phyloP scores from a whole-genome alignment of 1,139 yeast species.

The Hansenula lynferdii region DNA sequence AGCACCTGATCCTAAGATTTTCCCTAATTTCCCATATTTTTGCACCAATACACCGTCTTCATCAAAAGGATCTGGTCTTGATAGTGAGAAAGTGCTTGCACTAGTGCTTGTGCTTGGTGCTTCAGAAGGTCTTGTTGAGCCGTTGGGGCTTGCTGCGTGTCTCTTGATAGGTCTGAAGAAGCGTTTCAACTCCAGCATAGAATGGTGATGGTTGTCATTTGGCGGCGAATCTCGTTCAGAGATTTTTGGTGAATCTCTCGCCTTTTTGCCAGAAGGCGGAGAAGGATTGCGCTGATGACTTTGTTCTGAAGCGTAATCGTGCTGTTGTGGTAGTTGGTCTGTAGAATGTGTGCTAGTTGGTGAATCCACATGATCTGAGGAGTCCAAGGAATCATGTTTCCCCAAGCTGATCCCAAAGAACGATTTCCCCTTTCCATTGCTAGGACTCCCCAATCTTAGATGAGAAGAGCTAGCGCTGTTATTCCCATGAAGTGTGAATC shows the following conservation, averaged over 20 bases:
- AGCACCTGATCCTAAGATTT: slow-evolving; percentile 93
- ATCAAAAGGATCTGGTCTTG: slow-evolving; percentile 34
- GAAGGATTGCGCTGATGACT: slow-evolving; percentile 1
- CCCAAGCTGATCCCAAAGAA: slow-evolving; percentile 6
- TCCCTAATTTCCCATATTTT: slow-evolving; percentile 87
- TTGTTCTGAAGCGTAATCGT: no score
- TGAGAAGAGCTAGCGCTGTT: neutral
- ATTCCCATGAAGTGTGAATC: slow-evolving; percentile 3
- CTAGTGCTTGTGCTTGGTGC: slow-evolving; percentile 3
- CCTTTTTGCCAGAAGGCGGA: neutral
- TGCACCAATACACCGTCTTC: slow-evolving; percentile 66
- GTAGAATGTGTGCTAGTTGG: neutral
- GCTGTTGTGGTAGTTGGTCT: slow-evolving; percentile 1
- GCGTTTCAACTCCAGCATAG: slow-evolving; percentile 74
- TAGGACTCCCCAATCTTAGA: neutral
- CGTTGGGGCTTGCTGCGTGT: slow-evolving; percentile 24
- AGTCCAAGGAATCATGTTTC: slow-evolving; percentile 3
- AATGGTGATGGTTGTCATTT: slow-evolving; percentile 32
- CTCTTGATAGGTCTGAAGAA: slow-evolving; percentile 50
- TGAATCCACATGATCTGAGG: neutral
- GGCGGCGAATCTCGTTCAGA: no score
- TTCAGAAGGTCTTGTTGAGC: no score
- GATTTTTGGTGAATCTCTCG: no score
- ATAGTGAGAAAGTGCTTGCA: slow-evolving; percentile 22
- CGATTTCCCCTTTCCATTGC: slow-evolving; percentile 1